Conservation (phyloP, 2,329 filamentous ascomycete genomes). For the Aspergillus sp. region DNA sequence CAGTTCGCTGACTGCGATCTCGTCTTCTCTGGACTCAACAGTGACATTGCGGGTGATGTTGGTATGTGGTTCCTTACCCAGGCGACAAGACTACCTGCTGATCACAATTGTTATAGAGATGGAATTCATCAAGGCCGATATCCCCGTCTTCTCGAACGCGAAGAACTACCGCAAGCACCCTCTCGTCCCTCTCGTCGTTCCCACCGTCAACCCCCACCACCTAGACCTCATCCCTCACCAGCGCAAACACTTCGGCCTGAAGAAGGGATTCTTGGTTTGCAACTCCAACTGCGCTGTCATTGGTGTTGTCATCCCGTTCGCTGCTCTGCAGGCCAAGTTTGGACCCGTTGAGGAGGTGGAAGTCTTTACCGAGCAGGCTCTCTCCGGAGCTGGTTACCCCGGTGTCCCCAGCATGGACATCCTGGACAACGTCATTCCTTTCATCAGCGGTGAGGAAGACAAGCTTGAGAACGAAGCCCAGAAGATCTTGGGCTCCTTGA, state of each 20-base stretch:
- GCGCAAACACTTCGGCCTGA: conserved; percentile 68
- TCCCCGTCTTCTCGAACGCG: conserved; percentile 94
- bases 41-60: conserved; percentile 87
- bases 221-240: conserved; percentile 89
- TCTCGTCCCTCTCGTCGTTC: conserved; percentile 87
- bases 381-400: conserved; percentile 77
- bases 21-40: conserved; percentile 89
- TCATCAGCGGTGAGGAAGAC: conserved; percentile 90
- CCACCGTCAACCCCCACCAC: conserved; percentile 89
- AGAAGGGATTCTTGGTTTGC: conserved; percentile 91
- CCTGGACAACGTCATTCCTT: conserved; percentile 93
- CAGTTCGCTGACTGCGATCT: conserved; percentile 89
- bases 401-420: conserved; percentile 86
- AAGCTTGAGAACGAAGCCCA: conserved; percentile 93
- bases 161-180: conserved; percentile 95
- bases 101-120: conserved; percentile 61
- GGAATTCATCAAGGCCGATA: conserved; percentile 83
- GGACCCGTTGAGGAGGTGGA: conserved; percentile 75
- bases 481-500: conserved; percentile 84
- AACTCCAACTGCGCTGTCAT: conserved; percentile 99
- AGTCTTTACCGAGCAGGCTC: conserved; percentile 92
- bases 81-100: neutral
- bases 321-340: conserved; percentile 82
- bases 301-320: conserved; percentile 91
- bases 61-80: conserved; percentile 55